Base-by-base conservation (phyloP, 805 yeast species). In the Cyberlindnera subsufficiens region DNA sequence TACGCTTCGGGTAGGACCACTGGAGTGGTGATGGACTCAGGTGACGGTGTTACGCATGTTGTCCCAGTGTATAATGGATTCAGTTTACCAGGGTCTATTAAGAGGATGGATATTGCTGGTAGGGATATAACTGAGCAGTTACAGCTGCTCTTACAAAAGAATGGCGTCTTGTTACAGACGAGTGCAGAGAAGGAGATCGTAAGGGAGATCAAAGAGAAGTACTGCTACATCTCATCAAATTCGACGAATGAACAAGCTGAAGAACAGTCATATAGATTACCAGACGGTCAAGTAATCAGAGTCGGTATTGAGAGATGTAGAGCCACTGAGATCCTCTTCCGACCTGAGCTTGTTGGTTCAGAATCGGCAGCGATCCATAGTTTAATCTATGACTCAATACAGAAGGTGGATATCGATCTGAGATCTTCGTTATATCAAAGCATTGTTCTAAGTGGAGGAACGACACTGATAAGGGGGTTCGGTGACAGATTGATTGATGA, bases 41-140 rank as follows among this genome's bases (percentile, higher is more conserved):
- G 97, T 5, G 97, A 90, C 61, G 97, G 97, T 5, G 95, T 88
- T 20, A 76, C 86, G 32, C 90, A 86, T 55, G 72, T 85, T 8
- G 95, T 88, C 2, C 96, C 97, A 0, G 87, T 91, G 0, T 91
- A 78, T 62, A 89, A 88, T 46, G 98, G 98, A 5, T 90, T 87
- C 60, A 72, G 90, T 11, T 59, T 90, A 14, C 81, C 90, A 0
- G 71, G 81, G 2, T 79, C 90, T 3, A 78, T 86, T 19, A 75
- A 77, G 59, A 64, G 96, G 42, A 69, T 84, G 47, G 93, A 89
- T 57, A 60, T 88, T 20, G 96, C 93, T 0, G 98, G 98, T 0
- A 61, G 93, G 36, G 96, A 89, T 52, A 72, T 90, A 11, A 86
- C 96, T 0, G 85, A 81, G 45, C 79, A 81, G 45, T 66, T 91